phyloP scores from a whole-genome alignment of 2,329 filamentous ascomycete species.

The Fusarium oligoseptatum region DNA sequence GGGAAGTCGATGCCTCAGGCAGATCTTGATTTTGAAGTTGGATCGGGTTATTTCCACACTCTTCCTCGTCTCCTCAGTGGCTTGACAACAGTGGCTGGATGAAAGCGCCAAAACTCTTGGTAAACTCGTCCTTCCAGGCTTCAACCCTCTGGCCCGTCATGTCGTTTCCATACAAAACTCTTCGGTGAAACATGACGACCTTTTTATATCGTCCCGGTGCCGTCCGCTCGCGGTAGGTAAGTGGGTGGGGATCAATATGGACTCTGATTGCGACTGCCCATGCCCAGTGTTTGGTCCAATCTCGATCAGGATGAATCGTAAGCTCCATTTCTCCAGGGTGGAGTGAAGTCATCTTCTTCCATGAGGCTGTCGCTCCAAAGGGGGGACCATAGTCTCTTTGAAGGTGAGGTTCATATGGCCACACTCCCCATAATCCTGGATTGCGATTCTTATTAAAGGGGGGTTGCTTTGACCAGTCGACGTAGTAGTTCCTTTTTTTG shows the following conservation, averaged over 20 bases:
- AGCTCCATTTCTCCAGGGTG: background rate
- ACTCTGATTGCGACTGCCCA: background rate
- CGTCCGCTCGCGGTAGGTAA: background rate
- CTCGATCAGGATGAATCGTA: background rate
- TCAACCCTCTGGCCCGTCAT: background rate
- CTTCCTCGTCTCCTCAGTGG: background rate
- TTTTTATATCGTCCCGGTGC: background rate
- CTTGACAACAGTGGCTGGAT: background rate
- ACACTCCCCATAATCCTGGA: background rate
- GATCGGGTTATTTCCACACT: background rate
- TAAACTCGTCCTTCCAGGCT: background rate
- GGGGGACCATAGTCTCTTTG: background rate
- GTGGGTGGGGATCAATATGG: background rate
- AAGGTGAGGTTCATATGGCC: background rate
- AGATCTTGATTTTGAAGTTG: background rate
- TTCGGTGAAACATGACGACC: background rate
- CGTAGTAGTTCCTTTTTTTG: background rate
- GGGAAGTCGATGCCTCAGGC: too few relatives aligned
- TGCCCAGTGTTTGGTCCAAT: background rate
- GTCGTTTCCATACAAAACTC: background rate
- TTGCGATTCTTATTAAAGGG: background rate
- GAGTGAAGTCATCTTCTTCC: background rate
- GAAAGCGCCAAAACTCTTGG: background rate
- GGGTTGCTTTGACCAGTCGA: background rate
- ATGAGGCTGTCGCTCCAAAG: background rate